phyloP scores from a whole-genome alignment of 345 rosid genomes.

The Sonneratia caseolaris region DNA sequence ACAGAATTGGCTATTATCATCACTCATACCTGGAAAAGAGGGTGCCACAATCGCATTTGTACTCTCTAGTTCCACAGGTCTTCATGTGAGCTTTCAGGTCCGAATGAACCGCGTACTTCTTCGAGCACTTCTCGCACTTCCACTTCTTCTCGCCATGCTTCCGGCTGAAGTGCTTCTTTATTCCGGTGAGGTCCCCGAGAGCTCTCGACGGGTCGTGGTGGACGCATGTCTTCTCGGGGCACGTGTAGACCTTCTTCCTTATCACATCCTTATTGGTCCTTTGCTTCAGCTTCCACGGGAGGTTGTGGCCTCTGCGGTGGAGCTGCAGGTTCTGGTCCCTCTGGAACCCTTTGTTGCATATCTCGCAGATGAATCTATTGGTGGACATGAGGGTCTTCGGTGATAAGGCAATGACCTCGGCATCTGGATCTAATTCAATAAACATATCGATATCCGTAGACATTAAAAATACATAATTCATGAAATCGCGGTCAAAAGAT shows the following conservation, averaged over 20 bases:
- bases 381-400: conserved; percentile 91
- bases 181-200: conserved; percentile 91
- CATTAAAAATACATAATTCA: neutral
- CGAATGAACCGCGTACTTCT: conserved; percentile 92
- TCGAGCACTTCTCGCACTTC: conserved; percentile 94
- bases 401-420: conserved; percentile 87
- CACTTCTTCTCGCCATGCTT: conserved; percentile 97
- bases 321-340: conserved; percentile 94
- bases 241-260: conserved; percentile 70
- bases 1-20: no score
- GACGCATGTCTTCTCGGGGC: conserved; percentile 85
- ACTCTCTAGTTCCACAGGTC: conserved; percentile 93
- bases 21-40: conserved; percentile 59
- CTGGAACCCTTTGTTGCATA: conserved; percentile 94
- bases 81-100: conserved; percentile 97
- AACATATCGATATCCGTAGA: neutral
- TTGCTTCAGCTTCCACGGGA: conserved; percentile 90
- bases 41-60: conserved; percentile 93
- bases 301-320: conserved; percentile 87
- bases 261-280: conserved; percentile 56
- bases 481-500: no score
- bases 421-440: conserved; percentile 70
- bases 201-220: conserved; percentile 83
- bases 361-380: conserved; percentile 83
- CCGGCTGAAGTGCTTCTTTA: conserved; percentile 86